phyloP scores from a whole-genome alignment of 305 asterid genomes.

The Ilex paraguariensis region DNA sequence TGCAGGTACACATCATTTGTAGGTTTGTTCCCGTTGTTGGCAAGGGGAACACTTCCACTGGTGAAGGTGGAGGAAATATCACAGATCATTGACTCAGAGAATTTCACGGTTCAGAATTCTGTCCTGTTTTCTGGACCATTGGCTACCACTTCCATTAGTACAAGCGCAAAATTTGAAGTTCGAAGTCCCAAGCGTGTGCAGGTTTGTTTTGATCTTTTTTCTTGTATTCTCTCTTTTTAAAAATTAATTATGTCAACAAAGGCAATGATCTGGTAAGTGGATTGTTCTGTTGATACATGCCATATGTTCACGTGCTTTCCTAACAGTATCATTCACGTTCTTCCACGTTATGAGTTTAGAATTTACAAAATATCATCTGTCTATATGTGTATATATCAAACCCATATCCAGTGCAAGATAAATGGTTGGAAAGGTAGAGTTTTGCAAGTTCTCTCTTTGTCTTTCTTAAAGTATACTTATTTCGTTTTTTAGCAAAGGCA shows the following conservation, averaged over 20 bases:
- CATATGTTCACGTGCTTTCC: no score
- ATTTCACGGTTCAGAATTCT: conserved; percentile 72
- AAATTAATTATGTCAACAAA: neutral
- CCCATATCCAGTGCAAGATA: no score
- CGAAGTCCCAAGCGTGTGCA: conserved; percentile 94
- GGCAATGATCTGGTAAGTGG: no score
- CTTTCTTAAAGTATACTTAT: no score
- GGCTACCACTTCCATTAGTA: conserved; percentile 67
- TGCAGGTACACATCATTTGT: conserved; percentile 77
- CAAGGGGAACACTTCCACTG: conserved; percentile 56
- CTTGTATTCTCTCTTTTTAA: neutral
- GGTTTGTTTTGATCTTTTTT: conserved; percentile 28
- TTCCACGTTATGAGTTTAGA: no score
- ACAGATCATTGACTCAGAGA: conserved; percentile 65
- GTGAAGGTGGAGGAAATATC: conserved; percentile 84
- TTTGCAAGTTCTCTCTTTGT: no score
- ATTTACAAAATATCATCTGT: no score
- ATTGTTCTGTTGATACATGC: neutral
- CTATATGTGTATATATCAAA: no score
- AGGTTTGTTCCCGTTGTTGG: conserved; percentile 69
- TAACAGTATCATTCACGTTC: no score
- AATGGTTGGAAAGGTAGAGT: no score
- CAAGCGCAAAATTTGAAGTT: conserved; percentile 90
- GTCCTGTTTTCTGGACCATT: conserved; percentile 72
- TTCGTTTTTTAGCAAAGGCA: no score